Evolutionary conservation across 129 eudicot species (phyloP).

Genomic region (Logfia minima): DNA sequence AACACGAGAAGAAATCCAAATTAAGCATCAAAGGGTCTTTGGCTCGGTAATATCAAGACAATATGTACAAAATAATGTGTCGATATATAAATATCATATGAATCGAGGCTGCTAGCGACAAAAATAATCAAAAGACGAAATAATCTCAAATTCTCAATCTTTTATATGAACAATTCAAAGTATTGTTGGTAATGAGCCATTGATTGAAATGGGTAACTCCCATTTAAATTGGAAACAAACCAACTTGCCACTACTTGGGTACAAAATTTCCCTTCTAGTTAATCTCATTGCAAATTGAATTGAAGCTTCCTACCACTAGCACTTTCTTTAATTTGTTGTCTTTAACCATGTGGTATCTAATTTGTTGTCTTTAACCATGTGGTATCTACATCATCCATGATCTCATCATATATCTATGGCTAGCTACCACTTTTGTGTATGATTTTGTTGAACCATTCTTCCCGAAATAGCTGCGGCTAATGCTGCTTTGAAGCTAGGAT

Average conservation of each 20-base stretch:
- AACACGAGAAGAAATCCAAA: no score
- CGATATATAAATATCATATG: neutral
- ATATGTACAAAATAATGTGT: no score
- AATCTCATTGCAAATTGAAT: neutral
- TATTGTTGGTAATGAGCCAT: slow-evolving; percentile 15
- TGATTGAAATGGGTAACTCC: slow-evolving; percentile 2
- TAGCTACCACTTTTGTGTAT: slow-evolving; percentile 48
- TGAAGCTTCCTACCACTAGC: slow-evolving; percentile 35
- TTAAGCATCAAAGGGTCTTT: no score
- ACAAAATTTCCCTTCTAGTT: slow-evolving; percentile 23
- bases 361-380: slow-evolving; percentile 21
- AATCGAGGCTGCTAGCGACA: neutral
- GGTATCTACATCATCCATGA: slow-evolving; percentile 41
- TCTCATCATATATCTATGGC: slow-evolving; percentile 4
- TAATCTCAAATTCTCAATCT: neutral
- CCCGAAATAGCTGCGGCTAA: slow-evolving; percentile 94
- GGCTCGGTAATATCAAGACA: neutral
- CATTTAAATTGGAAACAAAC: slow-evolving; percentile 8
- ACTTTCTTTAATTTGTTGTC: neutral
- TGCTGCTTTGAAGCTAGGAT: slow-evolving; percentile 87
- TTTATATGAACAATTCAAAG: slow-evolving; percentile 29
- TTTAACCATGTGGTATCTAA: slow-evolving; percentile 40
- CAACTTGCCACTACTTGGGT: slow-evolving; percentile 23
- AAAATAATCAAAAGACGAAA: slow-evolving; percentile 1
- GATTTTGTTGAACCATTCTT: slow-evolving; percentile 63